Evolutionary conservation across 2,329 filamentous ascomycete species (phyloP), one percentile per base, ranked within the genome.

Genomic region (Diaporthe eres): DNA sequence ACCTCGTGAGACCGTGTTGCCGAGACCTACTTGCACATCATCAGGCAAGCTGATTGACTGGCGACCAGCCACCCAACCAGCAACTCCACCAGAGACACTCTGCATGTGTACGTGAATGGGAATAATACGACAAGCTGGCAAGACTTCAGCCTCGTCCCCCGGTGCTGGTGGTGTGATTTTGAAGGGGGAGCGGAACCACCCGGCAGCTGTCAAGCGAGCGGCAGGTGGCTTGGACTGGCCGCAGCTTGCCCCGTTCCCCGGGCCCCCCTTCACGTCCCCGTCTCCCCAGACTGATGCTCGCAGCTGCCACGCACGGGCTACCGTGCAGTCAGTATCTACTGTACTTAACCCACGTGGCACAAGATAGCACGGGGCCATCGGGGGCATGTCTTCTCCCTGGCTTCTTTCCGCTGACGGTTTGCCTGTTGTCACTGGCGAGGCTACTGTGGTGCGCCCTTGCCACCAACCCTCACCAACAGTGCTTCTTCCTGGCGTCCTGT

Each of bases 1-100:
- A 70, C 65, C 65, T 70, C 49, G 65, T 55, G 65, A 42, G 34
- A 70, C 65, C 65, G 49, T 55, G n/a, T 51, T 70, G 65, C 65
- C 65, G 65, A 55, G 65, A 42, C 65, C 65, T 19, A 22, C 22
- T 55, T 55, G 34, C 65, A 70, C 17, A 42, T 55, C 37, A 34
- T 25, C 34, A 10, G 53, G 65, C 37, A 53, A 42, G 34, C 22
- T 70, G 34, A 39, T 25, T 55, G 49, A 55, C 49, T n/a, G n/a
- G 28, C 17, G 34, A 25, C 31, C 63, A 53, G 22, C 47, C 12
- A 53, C 31, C 63, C 31, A 13, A 12, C 22, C 65, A 8, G 49
- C 31, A 42, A 13, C 65, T 55, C 65, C 49, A 55, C 13, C 47
- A 70, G 49, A 51, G n/a, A 7, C 47, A 34, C 13, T 5, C 31